These are phyloP conservation scores for Phytophthora litchii DNA, from an alignment of 352 stramenopile genomes.

Conservation along the genomic window DNA sequence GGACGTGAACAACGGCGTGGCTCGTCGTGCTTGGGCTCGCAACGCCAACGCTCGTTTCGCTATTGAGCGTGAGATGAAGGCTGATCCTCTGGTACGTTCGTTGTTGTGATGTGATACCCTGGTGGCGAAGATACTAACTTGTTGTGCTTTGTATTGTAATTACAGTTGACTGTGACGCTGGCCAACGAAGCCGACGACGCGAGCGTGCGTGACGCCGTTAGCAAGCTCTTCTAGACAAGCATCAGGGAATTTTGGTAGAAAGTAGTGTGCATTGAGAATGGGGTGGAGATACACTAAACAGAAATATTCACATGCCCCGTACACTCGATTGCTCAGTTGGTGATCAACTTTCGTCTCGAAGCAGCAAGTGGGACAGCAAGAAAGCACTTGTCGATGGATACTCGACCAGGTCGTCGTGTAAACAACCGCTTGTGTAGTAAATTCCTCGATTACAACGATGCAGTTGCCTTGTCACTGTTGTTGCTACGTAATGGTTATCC, in stretches of 20 bases:
- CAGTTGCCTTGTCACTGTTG: conserved; percentile 4
- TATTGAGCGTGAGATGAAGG: conserved; percentile 85
- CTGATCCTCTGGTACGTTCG: conserved; percentile 64
- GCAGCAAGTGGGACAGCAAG: too few species aligned
- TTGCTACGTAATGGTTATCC: not conserved
- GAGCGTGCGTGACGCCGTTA: conserved; percentile 49
- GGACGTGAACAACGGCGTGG: conserved; percentile 92
- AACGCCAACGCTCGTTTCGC: conserved; percentile 88
- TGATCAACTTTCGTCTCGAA: too few species aligned
- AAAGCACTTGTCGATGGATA: too few species aligned
- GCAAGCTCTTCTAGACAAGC: conserved; percentile 44
- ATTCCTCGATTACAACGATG: not conserved
- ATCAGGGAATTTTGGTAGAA: conserved; percentile 25
- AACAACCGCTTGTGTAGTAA: too few species aligned
- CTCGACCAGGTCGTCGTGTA: too few species aligned
- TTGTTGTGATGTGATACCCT: not conserved
- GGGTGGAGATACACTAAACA: conserved; percentile 18
- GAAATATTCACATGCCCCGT: conserved; percentile 15
- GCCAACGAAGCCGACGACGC: conserved; percentile 51
- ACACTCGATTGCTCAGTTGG: too few species aligned
- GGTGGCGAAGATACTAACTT: conserved; percentile 14
- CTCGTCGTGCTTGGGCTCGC: conserved; percentile 77
- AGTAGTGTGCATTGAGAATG: conserved; percentile 13
- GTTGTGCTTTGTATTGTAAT: conserved; percentile 12
- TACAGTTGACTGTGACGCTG: conserved; percentile 61